These are phyloP conservation scores for Flaveria linearis DNA, from an alignment of 129 eudicot species.

Conservation along the genomic window DNA sequence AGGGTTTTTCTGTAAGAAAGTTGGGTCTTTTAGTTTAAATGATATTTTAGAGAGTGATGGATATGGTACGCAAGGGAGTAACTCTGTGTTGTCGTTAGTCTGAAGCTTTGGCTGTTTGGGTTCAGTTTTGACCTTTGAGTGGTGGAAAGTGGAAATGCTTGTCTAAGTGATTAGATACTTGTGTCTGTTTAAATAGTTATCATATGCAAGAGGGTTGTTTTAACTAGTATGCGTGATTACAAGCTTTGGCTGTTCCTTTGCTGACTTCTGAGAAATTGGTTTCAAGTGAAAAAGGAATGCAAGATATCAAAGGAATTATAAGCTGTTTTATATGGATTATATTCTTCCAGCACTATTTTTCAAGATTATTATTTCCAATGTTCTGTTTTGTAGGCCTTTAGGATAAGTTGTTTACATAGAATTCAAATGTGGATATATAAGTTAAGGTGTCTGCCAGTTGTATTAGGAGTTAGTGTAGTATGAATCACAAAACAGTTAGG, in stretches of 20 bases:
- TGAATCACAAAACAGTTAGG: background rate
- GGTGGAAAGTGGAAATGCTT: background rate
- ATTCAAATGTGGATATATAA: background rate
- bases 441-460: background rate
- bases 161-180: background rate
- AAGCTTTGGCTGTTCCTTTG: background rate
- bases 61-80: too few species aligned
- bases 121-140: background rate
- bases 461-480: background rate
- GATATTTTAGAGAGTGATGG: too few species aligned
- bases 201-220: background rate
- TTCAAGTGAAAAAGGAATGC: background rate
- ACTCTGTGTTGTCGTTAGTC: background rate
- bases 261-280: background rate
- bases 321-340: background rate
- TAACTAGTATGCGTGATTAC: background rate
- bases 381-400: background rate
- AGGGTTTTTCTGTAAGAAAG: background rate
- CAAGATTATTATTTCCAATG: background rate
- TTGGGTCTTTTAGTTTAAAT: background rate
- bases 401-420: background rate
- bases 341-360: background rate
- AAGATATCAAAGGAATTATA: background rate
- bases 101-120: background rate
- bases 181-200: background rate